Evolutionary conservation across 1,139 yeast species (phyloP).

Genomic region (Taiozyma sp.): DNA sequence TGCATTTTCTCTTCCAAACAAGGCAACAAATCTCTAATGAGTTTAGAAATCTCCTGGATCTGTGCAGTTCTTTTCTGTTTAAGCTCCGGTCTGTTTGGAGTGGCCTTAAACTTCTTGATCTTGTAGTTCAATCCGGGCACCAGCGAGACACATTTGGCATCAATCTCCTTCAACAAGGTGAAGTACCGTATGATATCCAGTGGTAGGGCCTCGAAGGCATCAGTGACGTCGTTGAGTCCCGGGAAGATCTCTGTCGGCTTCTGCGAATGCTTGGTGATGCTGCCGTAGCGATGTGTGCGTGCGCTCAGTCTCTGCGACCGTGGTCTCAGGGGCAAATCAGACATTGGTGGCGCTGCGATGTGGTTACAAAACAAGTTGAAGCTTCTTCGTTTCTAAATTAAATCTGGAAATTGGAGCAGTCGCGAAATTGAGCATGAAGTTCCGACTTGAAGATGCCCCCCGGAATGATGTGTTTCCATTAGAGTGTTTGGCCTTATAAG

Average conservation of each 20-base stretch:
- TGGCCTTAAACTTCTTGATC: conserved; percentile 49
- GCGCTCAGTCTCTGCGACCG: conserved; percentile 14
- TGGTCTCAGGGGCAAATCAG: conserved; percentile 14
- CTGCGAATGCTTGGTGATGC: background rate
- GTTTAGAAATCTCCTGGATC: conserved; percentile 33
- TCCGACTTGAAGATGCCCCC: too few species aligned
- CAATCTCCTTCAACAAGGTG: conserved; percentile 86
- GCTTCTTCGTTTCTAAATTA: too few species aligned
- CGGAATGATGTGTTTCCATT: too few species aligned
- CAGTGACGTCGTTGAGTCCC: conserved; percentile 87
- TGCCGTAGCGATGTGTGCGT: conserved; percentile 3
- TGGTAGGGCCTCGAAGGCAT: conserved; percentile 90
- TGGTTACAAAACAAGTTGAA: too few species aligned
- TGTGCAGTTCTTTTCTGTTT: conserved; percentile 9
- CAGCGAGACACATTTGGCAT: conserved; percentile 82
- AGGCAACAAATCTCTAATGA: conserved; percentile 73
- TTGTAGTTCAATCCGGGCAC: conserved; percentile 60
- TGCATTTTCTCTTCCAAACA: conserved; percentile 97
- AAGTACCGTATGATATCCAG: conserved; percentile 76
- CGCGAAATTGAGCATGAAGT: too few species aligned
- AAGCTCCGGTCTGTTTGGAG: conserved; percentile 4
- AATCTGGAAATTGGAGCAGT: too few species aligned
- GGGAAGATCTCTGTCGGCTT: conserved; percentile 43
- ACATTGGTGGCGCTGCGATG: background rate
- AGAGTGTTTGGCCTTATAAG: too few species aligned